phyloP scores from a whole-genome alignment of 202 grass and related monocot species.

The Digitaria exilis region DNA sequence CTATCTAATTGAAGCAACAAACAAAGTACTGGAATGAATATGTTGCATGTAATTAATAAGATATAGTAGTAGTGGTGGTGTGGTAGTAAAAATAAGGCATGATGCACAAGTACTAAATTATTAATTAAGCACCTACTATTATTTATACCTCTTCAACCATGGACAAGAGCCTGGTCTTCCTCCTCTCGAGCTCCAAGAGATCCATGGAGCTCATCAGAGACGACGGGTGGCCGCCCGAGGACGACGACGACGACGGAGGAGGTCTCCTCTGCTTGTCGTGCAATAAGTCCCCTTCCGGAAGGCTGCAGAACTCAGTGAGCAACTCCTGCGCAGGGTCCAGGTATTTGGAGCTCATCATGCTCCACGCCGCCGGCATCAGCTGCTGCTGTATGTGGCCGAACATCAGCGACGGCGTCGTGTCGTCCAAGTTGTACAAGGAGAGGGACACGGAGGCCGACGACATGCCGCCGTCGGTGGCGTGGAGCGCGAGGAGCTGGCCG shows the following conservation, averaged over 20 bases:
- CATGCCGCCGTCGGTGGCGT: not conserved
- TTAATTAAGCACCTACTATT: too few species aligned
- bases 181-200: slow-evolving; percentile 63
- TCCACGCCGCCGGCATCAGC: too few species aligned
- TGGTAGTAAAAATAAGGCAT: too few species aligned
- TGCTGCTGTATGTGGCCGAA: too few species aligned
- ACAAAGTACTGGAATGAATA: too few species aligned
- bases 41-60: too few species aligned
- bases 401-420: too few species aligned
- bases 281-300: slow-evolving; percentile 40
- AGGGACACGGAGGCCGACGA: slow-evolving; percentile 11
- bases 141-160: slow-evolving; percentile 90
- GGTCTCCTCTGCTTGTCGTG: slow-evolving; percentile 34
- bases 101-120: too few species aligned
- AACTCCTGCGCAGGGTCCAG: slow-evolving; percentile 51
- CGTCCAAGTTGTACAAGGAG: slow-evolving; percentile 13
- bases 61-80: too few species aligned
- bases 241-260: too few species aligned
- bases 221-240: slow-evolving; percentile 26
- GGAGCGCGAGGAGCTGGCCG: slow-evolving; percentile 30
- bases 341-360: slow-evolving; percentile 57
- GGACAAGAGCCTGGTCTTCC: slow-evolving; percentile 60
- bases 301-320: slow-evolving; percentile 63
- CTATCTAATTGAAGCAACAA: too few species aligned
- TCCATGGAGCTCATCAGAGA: slow-evolving; percentile 58